phyloP scores from a whole-genome alignment of 75 land plant genomes.

The Picea sitchensis region DNA sequence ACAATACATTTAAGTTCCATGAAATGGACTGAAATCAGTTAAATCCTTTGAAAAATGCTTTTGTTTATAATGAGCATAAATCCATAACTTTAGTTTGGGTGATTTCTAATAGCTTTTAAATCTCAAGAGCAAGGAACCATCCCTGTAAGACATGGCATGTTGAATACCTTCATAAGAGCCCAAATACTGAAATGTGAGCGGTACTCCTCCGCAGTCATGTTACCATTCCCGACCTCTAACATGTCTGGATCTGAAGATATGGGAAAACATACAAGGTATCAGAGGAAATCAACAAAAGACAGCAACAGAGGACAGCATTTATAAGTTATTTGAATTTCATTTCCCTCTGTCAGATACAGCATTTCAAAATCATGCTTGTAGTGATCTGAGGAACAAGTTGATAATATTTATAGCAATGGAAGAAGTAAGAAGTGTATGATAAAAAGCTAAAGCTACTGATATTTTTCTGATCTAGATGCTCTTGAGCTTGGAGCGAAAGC shows the following conservation, averaged over 20 bases:
- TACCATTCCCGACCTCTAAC: constrained; percentile 96
- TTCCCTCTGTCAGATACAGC: not conserved
- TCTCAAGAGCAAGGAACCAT: not conserved
- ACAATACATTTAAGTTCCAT: not conserved
- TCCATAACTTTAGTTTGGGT: not conserved
- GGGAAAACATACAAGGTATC: not conserved
- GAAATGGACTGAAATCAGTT: not conserved
- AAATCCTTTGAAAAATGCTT: not conserved
- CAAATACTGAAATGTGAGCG: constrained; percentile 88
- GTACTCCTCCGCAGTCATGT: constrained; percentile 82
- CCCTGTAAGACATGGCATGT: not conserved
- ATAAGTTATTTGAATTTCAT: too few relatives aligned
- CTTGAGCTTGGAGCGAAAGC: too few relatives aligned
- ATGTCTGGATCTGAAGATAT: constrained; percentile 82
- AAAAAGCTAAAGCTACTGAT: too few relatives aligned
- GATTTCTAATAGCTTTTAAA: not conserved
- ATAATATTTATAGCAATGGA: too few relatives aligned
- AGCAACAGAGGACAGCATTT: not conserved
- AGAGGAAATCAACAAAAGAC: not conserved
- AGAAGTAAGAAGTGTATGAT: too few relatives aligned
- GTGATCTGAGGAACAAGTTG: not conserved
- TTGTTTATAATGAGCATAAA: not conserved
- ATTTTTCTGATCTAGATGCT: too few relatives aligned
- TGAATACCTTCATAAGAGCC: constrained; percentile 78
- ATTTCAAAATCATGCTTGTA: not conserved